phyloP scores from a whole-genome alignment of 306 rosid genomes.

The Citrullus amarus region DNA sequence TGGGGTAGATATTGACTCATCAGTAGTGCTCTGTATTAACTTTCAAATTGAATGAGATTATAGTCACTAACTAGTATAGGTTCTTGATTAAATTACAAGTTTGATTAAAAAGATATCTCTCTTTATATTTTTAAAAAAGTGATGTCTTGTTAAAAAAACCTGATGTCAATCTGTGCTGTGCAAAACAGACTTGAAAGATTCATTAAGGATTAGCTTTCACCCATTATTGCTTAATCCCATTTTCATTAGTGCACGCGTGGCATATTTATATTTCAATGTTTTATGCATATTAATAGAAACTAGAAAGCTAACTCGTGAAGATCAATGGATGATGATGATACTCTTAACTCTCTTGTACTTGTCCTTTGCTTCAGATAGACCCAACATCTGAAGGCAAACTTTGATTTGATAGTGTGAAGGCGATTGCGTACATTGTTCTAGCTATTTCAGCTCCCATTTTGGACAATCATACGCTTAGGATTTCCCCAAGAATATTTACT shows the following conservation, averaged over 20 bases:
- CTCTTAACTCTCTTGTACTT: conserved; percentile 9
- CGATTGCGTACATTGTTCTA: conserved; percentile 51
- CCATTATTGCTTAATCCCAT: not conserved
- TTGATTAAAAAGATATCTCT: not conserved
- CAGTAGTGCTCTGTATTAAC: not conserved
- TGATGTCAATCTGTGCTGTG: not conserved
- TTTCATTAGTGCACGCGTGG: not conserved
- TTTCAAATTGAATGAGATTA: not conserved
- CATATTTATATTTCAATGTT: not conserved
- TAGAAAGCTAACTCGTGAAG: not conserved
- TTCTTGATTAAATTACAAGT: not conserved
- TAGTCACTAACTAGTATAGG: not conserved
- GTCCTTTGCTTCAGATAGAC: conserved; percentile 38
- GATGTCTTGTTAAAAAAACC: not conserved
- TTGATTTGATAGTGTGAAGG: conserved; percentile 43
- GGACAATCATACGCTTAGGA: conserved; percentile 20
- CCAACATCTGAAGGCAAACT: conserved; percentile 44
- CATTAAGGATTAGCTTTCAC: not conserved
- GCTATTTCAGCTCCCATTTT: conserved; percentile 55
- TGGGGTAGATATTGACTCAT: too few species aligned
- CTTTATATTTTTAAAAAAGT: not conserved
- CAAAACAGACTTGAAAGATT: not conserved
- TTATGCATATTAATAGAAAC: not conserved
- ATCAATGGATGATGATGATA: not conserved
- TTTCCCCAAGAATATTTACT: conserved; percentile 58